phyloP scores from a whole-genome alignment of 306 rosid species.

The Inga oerstediana region DNA sequence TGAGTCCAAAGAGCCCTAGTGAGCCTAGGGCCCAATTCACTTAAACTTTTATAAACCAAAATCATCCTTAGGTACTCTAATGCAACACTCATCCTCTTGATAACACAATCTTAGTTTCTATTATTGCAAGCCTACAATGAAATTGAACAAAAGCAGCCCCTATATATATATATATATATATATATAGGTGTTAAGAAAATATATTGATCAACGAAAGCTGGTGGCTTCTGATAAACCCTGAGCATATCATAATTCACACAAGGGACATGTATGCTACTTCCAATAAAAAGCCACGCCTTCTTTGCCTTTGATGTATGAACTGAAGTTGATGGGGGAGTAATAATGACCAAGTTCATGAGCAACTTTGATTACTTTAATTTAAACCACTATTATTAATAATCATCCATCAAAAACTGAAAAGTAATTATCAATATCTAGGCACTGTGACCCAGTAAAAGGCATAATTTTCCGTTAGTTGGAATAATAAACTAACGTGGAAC shows the following conservation, averaged over 20 bases:
- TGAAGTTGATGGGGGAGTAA: conserved; percentile 8
- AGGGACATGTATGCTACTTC: conserved; percentile 16
- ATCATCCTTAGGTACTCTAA: too few relatives aligned
- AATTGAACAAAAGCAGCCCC: too few relatives aligned
- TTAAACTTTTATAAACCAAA: too few relatives aligned
- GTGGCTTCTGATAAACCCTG: neutral
- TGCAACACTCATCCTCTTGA: too few relatives aligned
- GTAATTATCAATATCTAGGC: conserved; percentile 3
- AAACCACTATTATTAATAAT: neutral
- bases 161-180: too few relatives aligned
- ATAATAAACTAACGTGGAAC: conserved; percentile 19
- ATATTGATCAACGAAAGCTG: neutral
- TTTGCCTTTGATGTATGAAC: conserved; percentile 6
- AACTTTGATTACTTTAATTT: neutral
- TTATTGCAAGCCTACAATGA: too few relatives aligned
- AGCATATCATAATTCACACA: conserved; percentile 15
- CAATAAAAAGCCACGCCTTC: conserved; percentile 28
- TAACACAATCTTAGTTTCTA: too few relatives aligned
- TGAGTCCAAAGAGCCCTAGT: too few relatives aligned
- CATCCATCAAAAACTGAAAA: conserved; percentile 19
- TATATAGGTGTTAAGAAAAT: neutral
- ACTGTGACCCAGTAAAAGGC: conserved; percentile 34
- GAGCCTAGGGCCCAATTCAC: too few relatives aligned
- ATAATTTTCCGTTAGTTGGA: conserved; percentile 40
- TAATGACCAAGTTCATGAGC: conserved; percentile 54